phyloP scores from a whole-genome alignment of 2,329 filamentous ascomycete species.

The Ampelomyces quisqualis region DNA sequence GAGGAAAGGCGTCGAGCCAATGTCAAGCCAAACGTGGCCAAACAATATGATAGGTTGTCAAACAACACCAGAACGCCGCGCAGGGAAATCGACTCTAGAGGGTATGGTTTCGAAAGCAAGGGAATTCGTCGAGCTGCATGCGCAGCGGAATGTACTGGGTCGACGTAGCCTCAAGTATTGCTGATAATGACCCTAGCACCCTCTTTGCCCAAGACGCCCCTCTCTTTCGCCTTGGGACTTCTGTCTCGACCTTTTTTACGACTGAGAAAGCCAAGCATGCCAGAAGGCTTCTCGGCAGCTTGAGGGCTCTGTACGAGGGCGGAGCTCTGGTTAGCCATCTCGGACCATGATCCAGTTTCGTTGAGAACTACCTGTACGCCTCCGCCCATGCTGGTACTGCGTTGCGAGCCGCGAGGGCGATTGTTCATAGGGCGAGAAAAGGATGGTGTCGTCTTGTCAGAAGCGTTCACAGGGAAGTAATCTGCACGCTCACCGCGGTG shows the following conservation, averaged over 20 bases:
- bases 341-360: slow-evolving; percentile 85
- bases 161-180: slow-evolving; percentile 35
- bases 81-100: slow-evolving; percentile 24
- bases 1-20: slow-evolving; percentile 7
- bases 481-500: slow-evolving; percentile 41
- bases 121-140: slow-evolving; percentile 33
- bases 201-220: slow-evolving; percentile 91
- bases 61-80: slow-evolving; percentile 31
- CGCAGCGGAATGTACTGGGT: slow-evolving; percentile 2
- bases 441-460: slow-evolving; percentile 32
- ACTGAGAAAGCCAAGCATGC: slow-evolving; percentile 86
- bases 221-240: slow-evolving; percentile 91
- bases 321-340: slow-evolving; percentile 80
- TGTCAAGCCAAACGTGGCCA: slow-evolving; percentile 12
- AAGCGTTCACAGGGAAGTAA: slow-evolving; percentile 37
- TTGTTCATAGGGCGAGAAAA: slow-evolving; percentile 45
- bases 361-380: slow-evolving; percentile 91
- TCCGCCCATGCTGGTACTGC: slow-evolving; percentile 74
- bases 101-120: slow-evolving; percentile 23
- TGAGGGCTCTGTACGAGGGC: slow-evolving; percentile 57
- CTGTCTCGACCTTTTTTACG: slow-evolving; percentile 87
- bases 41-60: slow-evolving; percentile 19
- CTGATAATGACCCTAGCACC: slow-evolving; percentile 68
- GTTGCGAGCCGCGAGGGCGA: slow-evolving; percentile 61
- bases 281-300: slow-evolving; percentile 57